phyloP scores from a whole-genome alignment of 2,329 filamentous ascomycete genomes.

The Aspergillus unguis region DNA sequence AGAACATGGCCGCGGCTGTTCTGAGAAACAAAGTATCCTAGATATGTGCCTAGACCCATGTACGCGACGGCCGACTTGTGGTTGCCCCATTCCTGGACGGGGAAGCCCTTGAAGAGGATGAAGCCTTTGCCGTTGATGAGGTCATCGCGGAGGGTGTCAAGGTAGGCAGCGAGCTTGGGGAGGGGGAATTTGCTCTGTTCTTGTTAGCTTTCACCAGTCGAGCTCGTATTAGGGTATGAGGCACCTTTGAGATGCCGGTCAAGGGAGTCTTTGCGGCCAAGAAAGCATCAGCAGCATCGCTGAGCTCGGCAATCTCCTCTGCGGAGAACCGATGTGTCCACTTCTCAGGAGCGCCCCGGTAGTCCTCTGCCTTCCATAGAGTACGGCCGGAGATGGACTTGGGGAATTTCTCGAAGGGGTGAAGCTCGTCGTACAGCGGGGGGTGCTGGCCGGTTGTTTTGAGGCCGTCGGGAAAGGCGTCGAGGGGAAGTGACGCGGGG shows the following conservation, averaged over 20 bases:
- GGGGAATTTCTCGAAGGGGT: constrained; percentile 69
- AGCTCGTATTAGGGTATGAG: constrained; percentile 22
- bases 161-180: constrained; percentile 53
- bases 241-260: constrained; percentile 67
- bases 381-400: constrained; percentile 68
- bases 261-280: constrained; percentile 62
- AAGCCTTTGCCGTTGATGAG: constrained; percentile 85
- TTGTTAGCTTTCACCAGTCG: not conserved
- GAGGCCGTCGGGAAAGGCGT: constrained; percentile 62
- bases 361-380: constrained; percentile 68
- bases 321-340: constrained; percentile 70
- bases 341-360: constrained; percentile 58
- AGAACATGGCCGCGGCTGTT: constrained; percentile 82
- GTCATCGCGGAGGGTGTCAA: constrained; percentile 60
- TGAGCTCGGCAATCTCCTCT: constrained; percentile 66
- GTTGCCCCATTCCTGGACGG: constrained; percentile 70
- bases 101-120: constrained; percentile 85
- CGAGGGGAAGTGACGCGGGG: not conserved
- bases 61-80: constrained; percentile 81
- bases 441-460: constrained; percentile 70
- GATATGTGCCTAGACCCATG: constrained; percentile 80
- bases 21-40: constrained; percentile 85
- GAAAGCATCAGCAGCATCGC: constrained; percentile 65
- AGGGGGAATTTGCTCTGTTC: constrained; percentile 50
- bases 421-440: constrained; percentile 62